Conservation (phyloP, 257 asterid genomes). For the Salvia rosmarinus region DNA sequence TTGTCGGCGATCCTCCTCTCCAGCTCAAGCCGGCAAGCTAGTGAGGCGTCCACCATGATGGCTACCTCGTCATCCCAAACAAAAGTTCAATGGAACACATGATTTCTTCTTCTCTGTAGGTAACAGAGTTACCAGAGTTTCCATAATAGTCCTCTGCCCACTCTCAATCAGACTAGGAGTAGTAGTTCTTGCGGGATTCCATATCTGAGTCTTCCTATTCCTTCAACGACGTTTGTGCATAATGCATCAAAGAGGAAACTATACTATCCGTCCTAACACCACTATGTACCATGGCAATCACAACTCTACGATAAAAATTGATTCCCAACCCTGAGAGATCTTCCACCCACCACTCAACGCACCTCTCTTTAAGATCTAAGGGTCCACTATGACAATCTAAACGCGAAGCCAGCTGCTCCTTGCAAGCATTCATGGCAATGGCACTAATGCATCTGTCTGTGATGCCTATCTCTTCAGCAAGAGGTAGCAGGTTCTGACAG, state of each 20-base stretch:
- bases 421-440: conserved; percentile 54
- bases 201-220: conserved; percentile 60
- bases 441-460: conserved; percentile 44
- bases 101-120: conserved; percentile 55
- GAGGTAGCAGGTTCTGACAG: conserved; percentile 52
- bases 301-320: conserved; percentile 49
- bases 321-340: conserved; percentile 55
- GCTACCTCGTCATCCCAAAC: conserved; percentile 66
- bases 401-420: conserved; percentile 60
- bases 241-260: conserved; percentile 60
- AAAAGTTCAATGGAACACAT: conserved; percentile 54
- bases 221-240: conserved; percentile 54
- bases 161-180: conserved; percentile 37
- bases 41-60: conserved; percentile 54
- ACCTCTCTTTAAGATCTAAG: conserved; percentile 42
- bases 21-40: conserved; percentile 54
- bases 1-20: conserved; percentile 60
- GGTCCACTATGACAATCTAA: conserved; percentile 48
- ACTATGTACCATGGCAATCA: conserved; percentile 49
- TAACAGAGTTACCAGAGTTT: conserved; percentile 52
- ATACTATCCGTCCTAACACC: conserved; percentile 58
- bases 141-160: conserved; percentile 52
- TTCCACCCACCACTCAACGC: conserved; percentile 73
- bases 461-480: conserved; percentile 58
- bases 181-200: conserved; percentile 57